phyloP scores from a whole-genome alignment of 1,284 basidiomycete genomes.

The Trichosporon coremiiforme region DNA sequence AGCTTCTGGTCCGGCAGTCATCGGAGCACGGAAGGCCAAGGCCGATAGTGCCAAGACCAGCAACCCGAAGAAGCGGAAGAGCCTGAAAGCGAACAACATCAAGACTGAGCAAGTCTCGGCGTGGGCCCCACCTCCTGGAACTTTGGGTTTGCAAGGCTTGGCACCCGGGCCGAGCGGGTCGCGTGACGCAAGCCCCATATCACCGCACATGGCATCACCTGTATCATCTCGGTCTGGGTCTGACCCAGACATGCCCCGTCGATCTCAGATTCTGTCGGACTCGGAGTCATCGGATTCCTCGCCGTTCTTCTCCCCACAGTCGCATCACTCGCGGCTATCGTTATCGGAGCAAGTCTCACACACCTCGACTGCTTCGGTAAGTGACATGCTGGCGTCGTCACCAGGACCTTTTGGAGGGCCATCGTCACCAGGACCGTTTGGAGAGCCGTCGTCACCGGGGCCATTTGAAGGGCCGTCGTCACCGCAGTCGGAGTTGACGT shows the following conservation, averaged over 20 bases:
- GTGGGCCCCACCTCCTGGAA: background rate
- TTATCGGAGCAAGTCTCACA: background rate
- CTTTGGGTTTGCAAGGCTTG: constrained; percentile 1
- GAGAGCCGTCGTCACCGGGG: too few species aligned
- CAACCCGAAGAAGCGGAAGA: background rate
- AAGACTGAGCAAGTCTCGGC: background rate
- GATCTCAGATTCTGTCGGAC: background rate
- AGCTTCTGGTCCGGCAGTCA: background rate
- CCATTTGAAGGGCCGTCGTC: constrained; percentile 4
- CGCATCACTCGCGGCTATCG: background rate
- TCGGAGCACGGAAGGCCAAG: constrained; percentile 1
- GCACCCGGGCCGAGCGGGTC: background rate
- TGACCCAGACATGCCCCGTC: background rate
- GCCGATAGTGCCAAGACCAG: background rate
- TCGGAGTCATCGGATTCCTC: constrained; percentile 2
- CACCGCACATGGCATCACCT: background rate
- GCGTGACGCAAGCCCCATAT: background rate
- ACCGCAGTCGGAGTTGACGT: constrained; percentile 13
- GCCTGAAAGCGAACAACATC: background rate
- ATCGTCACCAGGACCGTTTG: too few species aligned
- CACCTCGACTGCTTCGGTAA: constrained; percentile 20
- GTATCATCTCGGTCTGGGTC: background rate
- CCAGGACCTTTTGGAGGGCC: background rate
- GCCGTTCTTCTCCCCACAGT: background rate
- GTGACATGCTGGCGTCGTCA: constrained; percentile 15